Evolutionary conservation across 2,329 filamentous ascomycete genomes (phyloP), one percentile per base, ranked within the genome.

Genomic region (Diaporthe destruens): DNA sequence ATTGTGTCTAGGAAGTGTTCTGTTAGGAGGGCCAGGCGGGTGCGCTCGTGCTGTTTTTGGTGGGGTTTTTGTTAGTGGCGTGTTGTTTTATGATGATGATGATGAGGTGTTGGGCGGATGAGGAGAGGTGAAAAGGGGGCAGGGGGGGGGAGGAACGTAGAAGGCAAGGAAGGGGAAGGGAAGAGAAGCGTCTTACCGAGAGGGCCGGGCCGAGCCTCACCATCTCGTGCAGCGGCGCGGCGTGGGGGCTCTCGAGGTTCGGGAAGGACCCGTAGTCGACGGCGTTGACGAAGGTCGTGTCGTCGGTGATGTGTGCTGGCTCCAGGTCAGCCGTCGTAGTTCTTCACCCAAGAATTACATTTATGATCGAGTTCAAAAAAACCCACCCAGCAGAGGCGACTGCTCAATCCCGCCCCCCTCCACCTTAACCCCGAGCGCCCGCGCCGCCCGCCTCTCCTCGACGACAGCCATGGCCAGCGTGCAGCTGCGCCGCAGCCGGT

Each of bases 231-330:
- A 88, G 79, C 0, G 85, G 81, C 0, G 79, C 75, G 0, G 78
- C 78, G 23, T 80, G 76, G 20, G 79, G 79, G 51, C 81, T 84
- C 54, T 85, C 84, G 73, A 87, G 84, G 20, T 84, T 84, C 0
- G 87, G 85, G 61, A 90, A 84, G 0, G 86, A 86, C 1, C 85
- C 85, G 59, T 88, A 87, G 78, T 90, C 87, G 2, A 88, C 85
- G 1, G 81, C 82, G 57, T 85, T 84, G 2, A 81, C 77, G 0
- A 90, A 78, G 0, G 77, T 61, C 0, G 80, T 81, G 4, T 81
- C 79, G 57, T 86, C 83, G 2, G 79, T 74, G 34, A 87, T 80
- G 36, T 85, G 83, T 18, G 75, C 87, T 88, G 36, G 36, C 3
- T 3, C 5, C 2, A 23, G 47, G 63, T 76, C 20, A 74, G 67